Evolutionary conservation across 352 stramenopile species (phyloP).

Genomic region (Pythium monospermum): DNA sequence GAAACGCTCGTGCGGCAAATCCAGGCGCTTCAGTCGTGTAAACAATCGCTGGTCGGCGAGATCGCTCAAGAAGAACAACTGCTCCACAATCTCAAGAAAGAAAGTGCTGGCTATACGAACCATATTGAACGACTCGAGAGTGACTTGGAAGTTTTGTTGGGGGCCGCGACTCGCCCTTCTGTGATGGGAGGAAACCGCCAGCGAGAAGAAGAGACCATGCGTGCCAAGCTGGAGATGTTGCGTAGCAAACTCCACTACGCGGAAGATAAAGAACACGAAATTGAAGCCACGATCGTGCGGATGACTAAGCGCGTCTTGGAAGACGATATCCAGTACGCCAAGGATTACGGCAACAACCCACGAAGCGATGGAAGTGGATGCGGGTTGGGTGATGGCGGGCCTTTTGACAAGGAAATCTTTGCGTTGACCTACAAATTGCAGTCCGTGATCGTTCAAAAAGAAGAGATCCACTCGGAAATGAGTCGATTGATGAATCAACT

Average conservation of each 20-base stretch:
- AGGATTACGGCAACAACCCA: constrained; percentile 16
- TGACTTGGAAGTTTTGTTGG: constrained; percentile 19
- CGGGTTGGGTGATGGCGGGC: not conserved
- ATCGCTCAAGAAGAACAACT: constrained; percentile 63
- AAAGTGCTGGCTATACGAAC: constrained; percentile 32
- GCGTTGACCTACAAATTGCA: constrained; percentile 69
- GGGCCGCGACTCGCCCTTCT: not conserved
- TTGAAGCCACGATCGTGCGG: constrained; percentile 61
- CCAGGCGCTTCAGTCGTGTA: constrained; percentile 57
- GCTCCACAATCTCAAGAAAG: constrained; percentile 51
- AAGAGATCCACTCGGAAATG: constrained; percentile 73
- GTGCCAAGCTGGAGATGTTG: constrained; percentile 49
- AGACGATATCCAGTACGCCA: constrained; percentile 29
- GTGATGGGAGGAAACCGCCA: constrained; percentile 11
- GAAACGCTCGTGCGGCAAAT: constrained; percentile 46
- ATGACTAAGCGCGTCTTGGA: constrained; percentile 70
- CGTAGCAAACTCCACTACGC: constrained; percentile 52
- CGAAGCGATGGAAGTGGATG: constrained; percentile 14
- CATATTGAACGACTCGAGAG: constrained; percentile 47
- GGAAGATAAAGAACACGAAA: constrained; percentile 64
- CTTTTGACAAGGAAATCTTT: constrained; percentile 78
- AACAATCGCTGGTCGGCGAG: constrained; percentile 54
- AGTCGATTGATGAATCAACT: constrained; percentile 44
- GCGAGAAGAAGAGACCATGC: constrained; percentile 38
- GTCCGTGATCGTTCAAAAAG: constrained; percentile 69